Evolutionary conservation across 495 filamentous ascomycete genomes (phyloP).

Genomic region (Durotheca rogersii): DNA sequence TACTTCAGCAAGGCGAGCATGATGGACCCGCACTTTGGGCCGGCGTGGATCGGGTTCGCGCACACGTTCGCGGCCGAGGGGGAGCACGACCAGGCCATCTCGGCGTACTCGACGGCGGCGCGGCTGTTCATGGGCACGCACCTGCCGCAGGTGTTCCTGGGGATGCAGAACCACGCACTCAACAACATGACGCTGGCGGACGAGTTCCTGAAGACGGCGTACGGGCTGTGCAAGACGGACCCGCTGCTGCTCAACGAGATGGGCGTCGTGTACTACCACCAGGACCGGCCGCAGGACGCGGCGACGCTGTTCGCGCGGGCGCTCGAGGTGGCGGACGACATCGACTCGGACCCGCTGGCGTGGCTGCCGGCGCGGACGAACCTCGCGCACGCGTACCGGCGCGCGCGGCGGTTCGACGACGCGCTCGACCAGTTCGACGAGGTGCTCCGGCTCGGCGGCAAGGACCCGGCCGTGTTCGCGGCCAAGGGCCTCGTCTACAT

Average conservation of each 20-base stretch:
- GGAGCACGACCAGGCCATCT: constrained; percentile 97
- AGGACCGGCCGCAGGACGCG: constrained; percentile 73
- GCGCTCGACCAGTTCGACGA: constrained; percentile 78
- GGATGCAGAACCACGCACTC: constrained; percentile 96
- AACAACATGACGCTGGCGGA: constrained; percentile 95
- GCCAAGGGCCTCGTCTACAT: constrained; percentile 75
- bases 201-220: constrained; percentile 89
- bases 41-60: constrained; percentile 98
- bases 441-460: constrained; percentile 74
- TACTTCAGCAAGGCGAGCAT: constrained; percentile 97
- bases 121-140: constrained; percentile 96
- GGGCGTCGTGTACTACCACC: constrained; percentile 91
- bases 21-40: constrained; percentile 96
- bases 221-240: constrained; percentile 71
- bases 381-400: constrained; percentile 81
- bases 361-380: constrained; percentile 90
- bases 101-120: constrained; percentile 94
- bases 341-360: constrained; percentile 75
- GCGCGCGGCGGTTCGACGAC: constrained; percentile 65
- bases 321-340: constrained; percentile 72
- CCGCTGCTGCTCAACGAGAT: constrained; percentile 93
- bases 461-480: constrained; percentile 67
- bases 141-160: constrained; percentile 91
- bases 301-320: constrained; percentile 71
- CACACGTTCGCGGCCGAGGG: constrained; percentile 99